Base-by-base conservation (phyloP, 352 stramenopile genomes). In the Phytophthora sojae region DNA sequence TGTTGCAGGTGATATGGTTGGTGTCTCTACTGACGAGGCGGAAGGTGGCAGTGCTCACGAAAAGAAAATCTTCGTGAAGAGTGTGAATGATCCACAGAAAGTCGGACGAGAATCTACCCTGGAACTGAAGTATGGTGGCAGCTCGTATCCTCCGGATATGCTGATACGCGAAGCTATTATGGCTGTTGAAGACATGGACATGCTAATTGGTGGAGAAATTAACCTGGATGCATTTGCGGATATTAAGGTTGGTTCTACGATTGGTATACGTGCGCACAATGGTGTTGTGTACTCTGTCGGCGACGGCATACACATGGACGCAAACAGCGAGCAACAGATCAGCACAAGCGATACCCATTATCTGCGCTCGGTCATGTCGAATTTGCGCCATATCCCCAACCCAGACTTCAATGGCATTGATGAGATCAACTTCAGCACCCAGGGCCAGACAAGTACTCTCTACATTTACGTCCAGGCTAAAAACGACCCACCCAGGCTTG, bases 391-490 rank as follows among this genome's bases (percentile, higher is more conserved):
- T 19, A 26, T 50, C 15, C 57, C 73, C 4, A 67, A 57, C 14
- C 17, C 29, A 29, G 50, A 77, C 47, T 80, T 80, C 25, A 73
- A 73, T 29, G 73, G 73, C 29, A 64, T 67, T 17, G 73, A 80
- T 58, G 35, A 75, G 25, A 58, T 80, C 53, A 7, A 52, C 15
- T 64, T 77, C 19, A 62, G 54, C 30, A 21, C 59, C 15, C 45
- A 30, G 25, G 39, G 52, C 7, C 61, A 70, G n/a, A 25, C 58
- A 25, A 65, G 26, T 1, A 71, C 50, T n/a, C 55, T 85, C 6
- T 66, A 83, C 29, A 63, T 91, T 23, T 80, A 80, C n/a, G 60
- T 89, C 8, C 55, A 72, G 15, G 59, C 71, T 6, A 61, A 76
- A 11, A 66, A 80, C 30, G 72, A 79, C 23, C 29, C 65, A 7